phyloP scores from a whole-genome alignment of 306 rosid species.

The Begonia fuchsioides region DNA sequence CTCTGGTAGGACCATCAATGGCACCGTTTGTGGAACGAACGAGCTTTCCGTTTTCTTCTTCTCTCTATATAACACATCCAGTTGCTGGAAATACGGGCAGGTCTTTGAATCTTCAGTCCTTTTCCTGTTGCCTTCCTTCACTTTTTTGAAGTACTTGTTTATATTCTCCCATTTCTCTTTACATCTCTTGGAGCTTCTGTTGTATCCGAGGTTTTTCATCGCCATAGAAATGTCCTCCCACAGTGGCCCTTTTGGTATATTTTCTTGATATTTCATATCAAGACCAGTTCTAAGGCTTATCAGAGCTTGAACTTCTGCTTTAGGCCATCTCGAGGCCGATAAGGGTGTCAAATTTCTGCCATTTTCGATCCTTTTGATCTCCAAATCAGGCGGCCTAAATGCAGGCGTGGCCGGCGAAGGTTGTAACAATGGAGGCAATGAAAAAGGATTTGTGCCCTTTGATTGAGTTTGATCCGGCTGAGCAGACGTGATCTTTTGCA shows the following conservation, averaged over 20 bases:
- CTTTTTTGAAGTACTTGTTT: slow-evolving; percentile 95
- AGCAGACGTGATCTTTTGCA: slow-evolving; percentile 62
- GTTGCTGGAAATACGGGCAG: slow-evolving; percentile 63
- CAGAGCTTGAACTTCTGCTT: slow-evolving; percentile 51
- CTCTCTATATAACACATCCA: slow-evolving; percentile 60
- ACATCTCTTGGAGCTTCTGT: slow-evolving; percentile 64
- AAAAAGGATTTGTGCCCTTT: slow-evolving; percentile 1
- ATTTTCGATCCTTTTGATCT: not conserved
- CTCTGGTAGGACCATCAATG: slow-evolving; percentile 82
- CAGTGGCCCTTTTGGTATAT: slow-evolving; percentile 69
- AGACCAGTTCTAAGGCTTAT: slow-evolving; percentile 45
- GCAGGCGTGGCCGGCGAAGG: not conserved
- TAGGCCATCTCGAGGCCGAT: slow-evolving; percentile 64
- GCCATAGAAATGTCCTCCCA: slow-evolving; percentile 82
- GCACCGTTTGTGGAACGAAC: slow-evolving; percentile 15
- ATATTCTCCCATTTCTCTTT: slow-evolving; percentile 98
- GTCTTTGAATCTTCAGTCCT: slow-evolving; percentile 87
- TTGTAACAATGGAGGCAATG: not conserved
- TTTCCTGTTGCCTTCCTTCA: slow-evolving; percentile 75
- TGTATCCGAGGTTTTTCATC: slow-evolving; percentile 65
- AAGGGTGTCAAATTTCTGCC: slow-evolving; percentile 10
- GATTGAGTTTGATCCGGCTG: slow-evolving; percentile 17
- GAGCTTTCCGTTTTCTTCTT: slow-evolving; percentile 28
- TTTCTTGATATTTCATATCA: slow-evolving; percentile 63
- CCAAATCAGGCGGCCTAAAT: not conserved